Conservation (phyloP, 306 rosid genomes). For the Prunus mume region DNA sequence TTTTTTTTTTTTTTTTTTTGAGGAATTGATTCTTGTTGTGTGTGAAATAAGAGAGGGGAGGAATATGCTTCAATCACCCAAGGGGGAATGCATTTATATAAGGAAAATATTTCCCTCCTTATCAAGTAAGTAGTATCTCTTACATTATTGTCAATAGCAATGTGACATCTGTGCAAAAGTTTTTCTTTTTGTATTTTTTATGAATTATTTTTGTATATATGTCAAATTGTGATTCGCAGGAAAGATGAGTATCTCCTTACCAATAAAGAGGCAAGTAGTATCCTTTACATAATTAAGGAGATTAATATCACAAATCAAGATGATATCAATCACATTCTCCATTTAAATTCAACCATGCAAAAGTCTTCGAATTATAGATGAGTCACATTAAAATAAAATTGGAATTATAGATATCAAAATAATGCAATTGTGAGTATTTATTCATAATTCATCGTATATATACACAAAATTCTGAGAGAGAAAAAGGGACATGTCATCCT, state of each 20-base stretch:
- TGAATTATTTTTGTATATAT: too few species aligned
- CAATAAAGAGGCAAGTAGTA: too few species aligned
- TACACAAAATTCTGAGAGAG: too few species aligned
- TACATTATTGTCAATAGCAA: too few species aligned
- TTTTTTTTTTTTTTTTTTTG: not conserved
- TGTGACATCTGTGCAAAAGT: too few species aligned
- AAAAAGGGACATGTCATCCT: conserved; percentile 24
- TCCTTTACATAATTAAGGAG: too few species aligned
- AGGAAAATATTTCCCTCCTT: too few species aligned
- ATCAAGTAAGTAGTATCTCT: too few species aligned
- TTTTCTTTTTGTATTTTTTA: too few species aligned
- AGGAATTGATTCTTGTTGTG: not conserved
- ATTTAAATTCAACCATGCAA: not conserved
- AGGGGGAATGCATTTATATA: conserved; percentile 9
- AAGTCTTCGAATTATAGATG: not conserved
- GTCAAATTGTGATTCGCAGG: too few species aligned
- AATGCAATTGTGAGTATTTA: not conserved
- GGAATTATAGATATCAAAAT: not conserved
- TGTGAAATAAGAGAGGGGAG: conserved; percentile 17
- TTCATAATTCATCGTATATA: too few species aligned
- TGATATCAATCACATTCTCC: not conserved
- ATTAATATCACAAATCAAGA: too few species aligned
- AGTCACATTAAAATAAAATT: not conserved
- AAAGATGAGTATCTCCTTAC: fast-evolving
- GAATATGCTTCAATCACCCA: conserved; percentile 18